Evolutionary conservation across 2,329 filamentous ascomycete genomes (phyloP).

Genomic region (Fusarium tuaranense): DNA sequence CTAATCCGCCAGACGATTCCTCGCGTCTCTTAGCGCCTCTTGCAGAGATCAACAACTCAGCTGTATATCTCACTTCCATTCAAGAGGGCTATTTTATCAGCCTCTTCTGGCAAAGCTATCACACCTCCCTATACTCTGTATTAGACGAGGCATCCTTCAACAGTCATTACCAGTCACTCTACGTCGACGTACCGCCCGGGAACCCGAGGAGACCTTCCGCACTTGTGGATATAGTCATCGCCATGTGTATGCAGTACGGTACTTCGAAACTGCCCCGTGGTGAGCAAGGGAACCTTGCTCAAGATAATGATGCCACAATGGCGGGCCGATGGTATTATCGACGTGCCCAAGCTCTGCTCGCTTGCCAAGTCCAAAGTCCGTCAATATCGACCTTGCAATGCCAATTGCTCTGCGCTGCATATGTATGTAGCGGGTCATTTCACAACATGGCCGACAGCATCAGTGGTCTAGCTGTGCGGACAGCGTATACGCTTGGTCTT

Average conservation of each 20-base stretch:
- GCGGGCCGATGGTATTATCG: conserved; percentile 1
- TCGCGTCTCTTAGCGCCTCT: background rate
- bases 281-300: background rate
- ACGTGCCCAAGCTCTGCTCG: background rate
- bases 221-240: background rate
- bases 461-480: background rate
- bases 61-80: background rate
- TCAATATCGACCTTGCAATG: background rate
- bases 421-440: background rate
- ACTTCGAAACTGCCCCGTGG: background rate
- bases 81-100: background rate
- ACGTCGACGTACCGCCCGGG: background rate
- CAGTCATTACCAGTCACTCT: background rate
- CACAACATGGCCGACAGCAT: conserved; percentile 1
- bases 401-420: background rate
- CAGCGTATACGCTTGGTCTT: background rate
- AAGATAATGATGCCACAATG: background rate
- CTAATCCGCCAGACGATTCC: background rate
- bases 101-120: background rate
- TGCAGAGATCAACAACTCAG: background rate
- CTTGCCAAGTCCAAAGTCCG: background rate
- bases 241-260: background rate
- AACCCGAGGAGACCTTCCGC: background rate
- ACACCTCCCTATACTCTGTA: background rate
- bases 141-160: background rate